These are phyloP conservation scores for Aspergillus indologenus DNA, from an alignment of 495 filamentous ascomycete species.

Conservation along the genomic window DNA sequence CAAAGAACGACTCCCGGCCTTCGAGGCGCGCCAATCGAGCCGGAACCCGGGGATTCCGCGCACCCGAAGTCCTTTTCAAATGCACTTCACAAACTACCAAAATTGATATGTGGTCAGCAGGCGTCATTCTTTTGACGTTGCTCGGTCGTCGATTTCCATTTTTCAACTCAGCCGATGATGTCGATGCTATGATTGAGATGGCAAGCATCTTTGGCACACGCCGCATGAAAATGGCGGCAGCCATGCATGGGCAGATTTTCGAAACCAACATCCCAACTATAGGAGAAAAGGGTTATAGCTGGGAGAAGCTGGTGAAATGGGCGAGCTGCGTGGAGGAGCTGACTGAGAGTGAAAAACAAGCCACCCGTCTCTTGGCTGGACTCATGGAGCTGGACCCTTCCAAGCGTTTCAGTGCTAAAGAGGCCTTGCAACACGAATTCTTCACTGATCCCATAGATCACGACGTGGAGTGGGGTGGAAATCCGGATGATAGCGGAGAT, in stretches of 20 bases:
- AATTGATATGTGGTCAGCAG: conserved; percentile 96
- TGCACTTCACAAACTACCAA: conserved; percentile 95
- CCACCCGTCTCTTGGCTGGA: conserved; percentile 58
- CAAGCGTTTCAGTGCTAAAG: conserved; percentile 53
- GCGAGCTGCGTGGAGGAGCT: conserved; percentile 57
- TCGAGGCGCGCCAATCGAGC: conserved; percentile 90
- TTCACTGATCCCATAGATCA: conserved; percentile 52
- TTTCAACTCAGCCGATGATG: conserved; percentile 94
- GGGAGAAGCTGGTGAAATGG: conserved; percentile 95
- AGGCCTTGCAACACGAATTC: conserved; percentile 63
- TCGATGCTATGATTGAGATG: conserved; percentile 96
- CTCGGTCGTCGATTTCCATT: conserved; percentile 90
- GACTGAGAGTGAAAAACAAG: conserved; percentile 48
- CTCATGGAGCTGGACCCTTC: conserved; percentile 59
- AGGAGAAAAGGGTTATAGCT: conserved; percentile 73
- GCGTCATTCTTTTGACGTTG: conserved; percentile 89
- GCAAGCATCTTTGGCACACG: conserved; percentile 87
- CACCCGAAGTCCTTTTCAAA: conserved; percentile 95
- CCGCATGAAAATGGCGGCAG: conserved; percentile 76
- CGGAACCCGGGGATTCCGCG: conserved; percentile 93
- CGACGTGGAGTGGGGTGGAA: conserved; percentile 46
- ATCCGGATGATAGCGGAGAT: conserved; percentile 41
- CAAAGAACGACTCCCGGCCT: conserved; percentile 80
- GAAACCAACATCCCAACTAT: conserved; percentile 90
- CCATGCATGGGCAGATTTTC: conserved; percentile 81